A percentile compares a stretch with the other conserved stretches of the same genome.
Conservation (phyloP, 2,329 filamentous ascomycete species). For the Exophiala sp. region DNA sequence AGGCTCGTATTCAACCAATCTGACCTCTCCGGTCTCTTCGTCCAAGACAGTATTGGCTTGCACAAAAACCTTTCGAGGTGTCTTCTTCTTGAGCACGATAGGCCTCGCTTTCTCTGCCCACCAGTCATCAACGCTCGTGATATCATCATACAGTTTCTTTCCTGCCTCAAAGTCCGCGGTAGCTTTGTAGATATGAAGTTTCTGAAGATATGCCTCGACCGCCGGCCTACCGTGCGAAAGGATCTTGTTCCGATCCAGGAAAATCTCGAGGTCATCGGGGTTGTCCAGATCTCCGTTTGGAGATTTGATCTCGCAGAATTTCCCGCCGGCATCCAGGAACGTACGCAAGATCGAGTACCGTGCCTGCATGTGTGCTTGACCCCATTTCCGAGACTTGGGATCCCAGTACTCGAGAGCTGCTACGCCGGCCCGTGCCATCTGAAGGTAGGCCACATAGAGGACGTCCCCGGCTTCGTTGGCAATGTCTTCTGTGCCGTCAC, state of each 20-base stretch:
- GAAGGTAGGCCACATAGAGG: constrained; percentile 79
- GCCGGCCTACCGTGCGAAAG: constrained; percentile 73
- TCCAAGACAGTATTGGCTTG: constrained; percentile 82
- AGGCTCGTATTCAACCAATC: constrained; percentile 78
- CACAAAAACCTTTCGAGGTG: constrained; percentile 69
- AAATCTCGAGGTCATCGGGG: constrained; percentile 73
- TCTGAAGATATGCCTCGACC: constrained; percentile 80
- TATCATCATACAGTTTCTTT: constrained; percentile 72
- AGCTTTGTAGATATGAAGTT: constrained; percentile 85
- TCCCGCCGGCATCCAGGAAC: constrained; percentile 77
- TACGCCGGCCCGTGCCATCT: constrained; percentile 90
- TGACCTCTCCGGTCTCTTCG: constrained; percentile 62
- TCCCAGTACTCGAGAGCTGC: constrained; percentile 91
- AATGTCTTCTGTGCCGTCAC: constrained; percentile 52
- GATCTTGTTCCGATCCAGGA: constrained; percentile 80
- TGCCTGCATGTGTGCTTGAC: constrained; percentile 85
- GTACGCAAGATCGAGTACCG: constrained; percentile 72
- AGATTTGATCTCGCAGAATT: constrained; percentile 78
- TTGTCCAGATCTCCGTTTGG: constrained; percentile 49
- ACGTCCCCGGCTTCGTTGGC: constrained; percentile 79
- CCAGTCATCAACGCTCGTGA: constrained; percentile 78
- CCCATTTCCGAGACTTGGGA: constrained; percentile 84
- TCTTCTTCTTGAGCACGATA: constrained; percentile 55
- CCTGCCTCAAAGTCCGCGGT: constrained; percentile 77
- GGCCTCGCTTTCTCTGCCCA: constrained; percentile 73